Evolutionary conservation across 164 flowering plant genomes (phyloP), one percentile per base, ranked within the genome.

Genomic region (Liquidambar formosana): DNA sequence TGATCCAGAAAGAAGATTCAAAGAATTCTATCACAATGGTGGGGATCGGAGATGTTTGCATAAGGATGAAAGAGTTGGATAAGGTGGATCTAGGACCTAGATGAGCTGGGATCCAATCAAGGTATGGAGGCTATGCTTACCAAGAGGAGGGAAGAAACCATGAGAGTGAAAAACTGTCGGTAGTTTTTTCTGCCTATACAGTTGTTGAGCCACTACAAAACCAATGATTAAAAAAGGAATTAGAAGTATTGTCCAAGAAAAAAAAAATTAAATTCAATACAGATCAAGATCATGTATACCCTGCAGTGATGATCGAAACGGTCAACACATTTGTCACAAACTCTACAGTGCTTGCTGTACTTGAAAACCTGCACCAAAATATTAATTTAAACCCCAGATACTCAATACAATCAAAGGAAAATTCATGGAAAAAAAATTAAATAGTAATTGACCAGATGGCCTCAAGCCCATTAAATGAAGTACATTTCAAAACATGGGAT

Each of bases 271-370:
- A 49, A 47, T 21, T n/a, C 1, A 16, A 43, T 49, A 46, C 18
- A 57, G 57, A 63, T 16, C 21, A 72, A 69, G 41, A 58, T 60
- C 51, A 53, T 46, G 63, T 8, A 22, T 94, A 96, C 99, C 95
- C 99, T 80, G 91, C 99, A 96, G 73, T 96, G 99, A 80, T 96
- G 99, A 88, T 96, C 99, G 73, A 96, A 96, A 58, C 80, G 73
- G 77, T 96, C 94, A 6, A 96, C 97, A 73, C 99, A 93, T 83
- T 96, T 96, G 82, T 96, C 99, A 78, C 99, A 96, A 53, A 96
- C 98, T 80, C 99, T 83, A 69, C 99, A 96, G 69, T 96, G 99
- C 82, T 96, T 96, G 87, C 99, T 96, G 83, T 87, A 88, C 88
- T 90, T 93, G 85, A 83, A 93, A 74, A 96, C 98, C 99, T 96